These are phyloP conservation scores for Gracilaria domingensis DNA, from an alignment of 23 red algal genomes.

Conservation along the genomic window DNA sequence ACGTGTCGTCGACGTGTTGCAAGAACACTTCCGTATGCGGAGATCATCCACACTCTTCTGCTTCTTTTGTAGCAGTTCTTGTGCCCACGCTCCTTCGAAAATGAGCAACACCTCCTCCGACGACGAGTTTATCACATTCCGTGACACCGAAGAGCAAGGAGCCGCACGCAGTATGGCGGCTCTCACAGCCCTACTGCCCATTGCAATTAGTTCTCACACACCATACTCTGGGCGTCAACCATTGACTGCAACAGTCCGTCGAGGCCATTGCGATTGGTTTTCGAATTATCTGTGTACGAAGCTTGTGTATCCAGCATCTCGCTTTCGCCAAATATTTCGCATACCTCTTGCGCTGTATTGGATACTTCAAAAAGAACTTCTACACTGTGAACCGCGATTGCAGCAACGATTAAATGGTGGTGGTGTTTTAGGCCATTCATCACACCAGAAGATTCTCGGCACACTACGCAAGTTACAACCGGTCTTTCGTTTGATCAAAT, in stretches of 20 bases:
- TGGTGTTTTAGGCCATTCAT: too few relatives aligned
- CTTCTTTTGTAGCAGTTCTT: too few relatives aligned
- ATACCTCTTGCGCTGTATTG: constrained; percentile 2
- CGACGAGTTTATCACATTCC: not conserved
- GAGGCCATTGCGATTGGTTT: not conserved
- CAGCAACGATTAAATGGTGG: too few relatives aligned
- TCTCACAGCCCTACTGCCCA: not conserved
- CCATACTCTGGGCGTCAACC: not conserved
- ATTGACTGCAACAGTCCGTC: not conserved
- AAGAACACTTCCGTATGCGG: too few relatives aligned
- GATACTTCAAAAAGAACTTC: constrained; percentile 2
- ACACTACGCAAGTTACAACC: not conserved
- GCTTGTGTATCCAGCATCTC: not conserved
- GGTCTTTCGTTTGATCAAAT: constrained; percentile 31
- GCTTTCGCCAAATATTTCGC: constrained; percentile 20
- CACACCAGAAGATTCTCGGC: not conserved
- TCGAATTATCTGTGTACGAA: not conserved
- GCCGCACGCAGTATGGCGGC: not conserved
- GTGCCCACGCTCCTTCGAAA: too few relatives aligned
- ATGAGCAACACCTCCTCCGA: not conserved
- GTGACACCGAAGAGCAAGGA: not conserved
- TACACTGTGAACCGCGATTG: too few relatives aligned
- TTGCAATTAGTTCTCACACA: too few relatives aligned
- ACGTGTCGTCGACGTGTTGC: too few relatives aligned
- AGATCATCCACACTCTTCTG: too few relatives aligned